phyloP scores from a whole-genome alignment of 371 early-diverging fungal species.

The Neoconidiobolus thromboides region DNA sequence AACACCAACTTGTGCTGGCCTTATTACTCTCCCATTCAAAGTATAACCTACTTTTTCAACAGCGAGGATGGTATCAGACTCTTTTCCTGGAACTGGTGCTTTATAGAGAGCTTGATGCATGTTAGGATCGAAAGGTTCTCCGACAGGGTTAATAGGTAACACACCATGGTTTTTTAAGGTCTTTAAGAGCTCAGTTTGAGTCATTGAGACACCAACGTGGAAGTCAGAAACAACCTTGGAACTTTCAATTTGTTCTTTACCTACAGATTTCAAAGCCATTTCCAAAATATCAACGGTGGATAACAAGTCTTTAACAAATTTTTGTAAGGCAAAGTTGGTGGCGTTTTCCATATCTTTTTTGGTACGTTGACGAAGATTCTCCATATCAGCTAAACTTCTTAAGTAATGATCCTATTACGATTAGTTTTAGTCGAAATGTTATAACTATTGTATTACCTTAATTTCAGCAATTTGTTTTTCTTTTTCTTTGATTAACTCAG shows the following conservation, averaged over 20 bases:
- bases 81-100: conserved; percentile 69
- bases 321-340: conserved; percentile 73
- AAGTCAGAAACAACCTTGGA: conserved; percentile 38
- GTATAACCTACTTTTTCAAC: conserved; percentile 85
- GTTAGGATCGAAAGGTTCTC: conserved; percentile 84
- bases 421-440: background rate
- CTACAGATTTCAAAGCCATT: conserved; percentile 69
- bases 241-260: conserved; percentile 24
- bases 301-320: conserved; percentile 94
- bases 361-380: conserved; percentile 82
- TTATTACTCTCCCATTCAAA: conserved; percentile 75
- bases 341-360: conserved; percentile 67
- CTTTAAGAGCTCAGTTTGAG: conserved; percentile 62
- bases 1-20: conserved; percentile 96
- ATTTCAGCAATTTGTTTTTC: conserved; percentile 62
- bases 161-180: conserved; percentile 83
- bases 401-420: conserved; percentile 42
- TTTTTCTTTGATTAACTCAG: conserved; percentile 15
- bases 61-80: conserved; percentile 65
- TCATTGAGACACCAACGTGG: conserved; percentile 78
- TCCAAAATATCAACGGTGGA: conserved; percentile 78
- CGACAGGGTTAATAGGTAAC: conserved; percentile 53
- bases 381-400: conserved; percentile 84
- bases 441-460: conserved; percentile 28
- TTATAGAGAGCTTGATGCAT: conserved; percentile 89